These are phyloP conservation scores for Escovopsis sp. DNA, from an alignment of 2,329 filamentous ascomycete genomes.

Conservation along the genomic window DNA sequence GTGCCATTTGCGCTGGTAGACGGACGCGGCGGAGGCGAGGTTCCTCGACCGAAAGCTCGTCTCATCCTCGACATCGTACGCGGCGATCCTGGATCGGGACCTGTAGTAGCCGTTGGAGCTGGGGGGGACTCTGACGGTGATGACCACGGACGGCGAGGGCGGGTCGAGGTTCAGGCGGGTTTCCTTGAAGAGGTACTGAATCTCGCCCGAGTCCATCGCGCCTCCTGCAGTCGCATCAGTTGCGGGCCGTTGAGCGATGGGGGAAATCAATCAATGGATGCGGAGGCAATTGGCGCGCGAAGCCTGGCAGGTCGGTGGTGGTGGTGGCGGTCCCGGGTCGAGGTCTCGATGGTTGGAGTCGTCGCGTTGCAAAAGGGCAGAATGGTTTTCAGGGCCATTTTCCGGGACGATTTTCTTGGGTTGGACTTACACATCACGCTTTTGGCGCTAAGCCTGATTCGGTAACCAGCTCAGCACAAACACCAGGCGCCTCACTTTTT, in stretches of 20 bases:
- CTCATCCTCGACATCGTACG: constrained; percentile 46
- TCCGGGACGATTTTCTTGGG: constrained; percentile 9
- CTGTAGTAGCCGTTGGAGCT: constrained; percentile 28
- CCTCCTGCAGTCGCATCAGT: constrained; percentile 37
- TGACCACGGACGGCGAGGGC: constrained; percentile 50
- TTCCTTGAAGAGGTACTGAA: constrained; percentile 67
- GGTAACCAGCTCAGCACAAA: constrained; percentile 19
- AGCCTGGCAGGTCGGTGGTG: constrained; percentile 8
- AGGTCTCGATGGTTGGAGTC: neutral
- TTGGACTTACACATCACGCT: constrained; percentile 13
- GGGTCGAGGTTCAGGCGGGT: constrained; percentile 72
- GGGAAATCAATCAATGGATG: neutral
- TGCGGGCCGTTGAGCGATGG: constrained; percentile 6
- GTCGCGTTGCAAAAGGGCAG: constrained; percentile 17
- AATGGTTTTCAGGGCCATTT: constrained; percentile 7
- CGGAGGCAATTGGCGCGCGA: constrained; percentile 14
- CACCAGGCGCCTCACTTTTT: neutral
- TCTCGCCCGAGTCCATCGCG: constrained; percentile 50
- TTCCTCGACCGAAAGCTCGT: constrained; percentile 56
- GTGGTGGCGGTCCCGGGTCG: neutral
- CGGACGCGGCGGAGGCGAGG: constrained; percentile 62
- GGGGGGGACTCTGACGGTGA: constrained; percentile 54
- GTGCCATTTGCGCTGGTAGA: constrained; percentile 70
- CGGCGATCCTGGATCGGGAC: constrained; percentile 23
- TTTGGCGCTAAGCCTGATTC: constrained; percentile 19